These are phyloP conservation scores for Agrocybe praecox DNA, from an alignment of 768 basidiomycete genomes.

Conservation along the genomic window DNA sequence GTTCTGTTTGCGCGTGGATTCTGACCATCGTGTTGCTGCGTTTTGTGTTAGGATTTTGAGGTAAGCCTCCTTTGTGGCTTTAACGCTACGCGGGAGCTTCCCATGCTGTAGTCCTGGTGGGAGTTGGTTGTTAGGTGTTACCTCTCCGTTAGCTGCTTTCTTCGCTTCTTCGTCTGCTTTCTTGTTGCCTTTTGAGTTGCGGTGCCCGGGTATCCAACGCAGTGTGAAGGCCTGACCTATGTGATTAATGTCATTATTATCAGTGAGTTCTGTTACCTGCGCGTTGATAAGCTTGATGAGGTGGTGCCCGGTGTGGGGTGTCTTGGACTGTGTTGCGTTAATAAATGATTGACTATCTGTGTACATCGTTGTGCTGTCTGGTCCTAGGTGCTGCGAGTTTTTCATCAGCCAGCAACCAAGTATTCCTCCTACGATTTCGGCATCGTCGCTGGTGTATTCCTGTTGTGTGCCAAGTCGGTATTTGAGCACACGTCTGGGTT, in stretches of 20 bases:
- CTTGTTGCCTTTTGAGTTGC: slow-evolving; percentile 19
- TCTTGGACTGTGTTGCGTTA: not conserved
- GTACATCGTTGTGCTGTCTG: slow-evolving; percentile 7
- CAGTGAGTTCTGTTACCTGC: not conserved
- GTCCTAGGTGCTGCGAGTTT: not conserved
- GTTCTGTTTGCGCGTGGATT: not conserved
- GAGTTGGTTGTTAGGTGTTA: not conserved
- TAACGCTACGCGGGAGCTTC: slow-evolving; percentile 12
- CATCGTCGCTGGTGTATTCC: slow-evolving; percentile 18
- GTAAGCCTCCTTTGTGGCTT: slow-evolving; percentile 13
- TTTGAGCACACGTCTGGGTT: too few species aligned
- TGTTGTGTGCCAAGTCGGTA: too few species aligned
- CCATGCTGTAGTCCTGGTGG: slow-evolving; percentile 1
- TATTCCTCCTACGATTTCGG: slow-evolving; percentile 20
- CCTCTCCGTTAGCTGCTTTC: slow-evolving; percentile 23
- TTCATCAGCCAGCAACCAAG: slow-evolving; percentile 18
- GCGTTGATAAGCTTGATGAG: not conserved
- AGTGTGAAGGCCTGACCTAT: not conserved
- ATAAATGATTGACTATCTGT: slow-evolving; percentile 18
- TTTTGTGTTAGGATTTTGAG: slow-evolving; percentile 5
- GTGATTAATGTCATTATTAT: slow-evolving; percentile 3
- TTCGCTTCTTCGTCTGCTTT: slow-evolving; percentile 25
- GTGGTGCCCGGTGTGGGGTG: slow-evolving; percentile 12
- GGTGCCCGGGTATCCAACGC: slow-evolving; percentile 29
- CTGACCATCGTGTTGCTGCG: slow-evolving; percentile 3